These are phyloP conservation scores for Fusarium continuum DNA, from an alignment of 2,329 filamentous ascomycete genomes.

Conservation along the genomic window DNA sequence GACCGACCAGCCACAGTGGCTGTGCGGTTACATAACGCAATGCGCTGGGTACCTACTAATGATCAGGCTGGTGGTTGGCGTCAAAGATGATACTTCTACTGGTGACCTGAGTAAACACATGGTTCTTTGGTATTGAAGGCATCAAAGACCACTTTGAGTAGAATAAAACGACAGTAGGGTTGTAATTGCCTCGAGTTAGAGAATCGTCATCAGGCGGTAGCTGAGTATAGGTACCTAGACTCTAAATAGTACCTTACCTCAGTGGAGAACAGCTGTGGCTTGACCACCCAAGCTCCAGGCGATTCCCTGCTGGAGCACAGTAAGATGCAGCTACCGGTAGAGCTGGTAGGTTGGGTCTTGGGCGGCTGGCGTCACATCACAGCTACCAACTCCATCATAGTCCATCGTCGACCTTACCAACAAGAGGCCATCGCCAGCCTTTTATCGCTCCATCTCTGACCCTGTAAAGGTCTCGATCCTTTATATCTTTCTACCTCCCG, in stretches of 20 bases:
- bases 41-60: no score
- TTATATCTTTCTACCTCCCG: neutral
- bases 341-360: conserved; percentile 17
- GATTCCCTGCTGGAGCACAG: conserved; percentile 25
- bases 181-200: no score
- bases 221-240: no score
- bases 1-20: conserved; percentile 42
- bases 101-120: no score
- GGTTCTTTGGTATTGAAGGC: no score
- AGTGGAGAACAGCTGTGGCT: conserved; percentile 35
- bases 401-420: conserved; percentile 23
- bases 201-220: no score
- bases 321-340: conserved; percentile 23
- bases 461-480: neutral
- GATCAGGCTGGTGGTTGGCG: no score
- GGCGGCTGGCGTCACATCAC: conserved; percentile 42
- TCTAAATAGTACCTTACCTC: no score
- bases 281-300: conserved; percentile 21
- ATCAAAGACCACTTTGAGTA: no score
- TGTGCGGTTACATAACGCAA: conserved; percentile 47
- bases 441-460: conserved; percentile 15
- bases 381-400: conserved; percentile 42
- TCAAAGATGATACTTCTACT: no score
- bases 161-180: no score
- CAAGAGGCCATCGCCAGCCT: conserved; percentile 38